Evolutionary conservation across 2,329 filamentous ascomycete species (phyloP), one percentile per base, ranked within the genome.

Genomic region (Phaeosphaeriaceae sp.): DNA sequence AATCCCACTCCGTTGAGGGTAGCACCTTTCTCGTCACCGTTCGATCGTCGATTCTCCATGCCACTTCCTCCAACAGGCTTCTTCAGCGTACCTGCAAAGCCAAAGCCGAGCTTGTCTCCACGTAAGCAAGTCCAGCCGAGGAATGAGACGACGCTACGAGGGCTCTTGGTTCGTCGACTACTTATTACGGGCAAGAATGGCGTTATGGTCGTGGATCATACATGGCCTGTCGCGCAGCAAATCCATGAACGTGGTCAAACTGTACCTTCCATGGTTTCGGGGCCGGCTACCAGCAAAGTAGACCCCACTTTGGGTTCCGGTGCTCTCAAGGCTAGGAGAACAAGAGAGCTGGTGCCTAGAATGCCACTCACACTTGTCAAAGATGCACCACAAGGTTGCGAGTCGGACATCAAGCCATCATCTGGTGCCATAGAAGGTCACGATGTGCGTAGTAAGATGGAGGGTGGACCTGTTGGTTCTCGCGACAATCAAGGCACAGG

Each of bases 21-120:
- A 22, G 9, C 25, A 25, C 7, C 33, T 25, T 24, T 41, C 7
- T n/a, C 20, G 6, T n/a, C 36, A 27, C 22, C 48, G n/a, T 19
- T 24, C 21, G 44, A 54, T 17, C 33, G 45, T 27, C 24, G 25
- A 19, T 20, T 15, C 5, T 31, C 56, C 53, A 9, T 65, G 42
- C 57, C 62, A 25, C 46, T 58, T 21, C 71, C 69, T 19, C 66
- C 67, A 31, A 52, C 65, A 22, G 70, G 50, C 2, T 46, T 67
- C 1, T 72, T 68, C 41, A 65, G 60, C 19, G 67, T 66, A 22
- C 58, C 67, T 22, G 56, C 53, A 6, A 68, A 66, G 36, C 61
- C 65, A 11, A 57, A 54, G 47, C 22, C 36, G 36, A 59, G 48
- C 24, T 6, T 45, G 5, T 58, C 53, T 48, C 40, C 57, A 3